Evolutionary conservation across 495 filamentous ascomycete genomes (phyloP), one percentile per base, ranked within the genome.

Genomic region (Cairneyella variabilis): DNA sequence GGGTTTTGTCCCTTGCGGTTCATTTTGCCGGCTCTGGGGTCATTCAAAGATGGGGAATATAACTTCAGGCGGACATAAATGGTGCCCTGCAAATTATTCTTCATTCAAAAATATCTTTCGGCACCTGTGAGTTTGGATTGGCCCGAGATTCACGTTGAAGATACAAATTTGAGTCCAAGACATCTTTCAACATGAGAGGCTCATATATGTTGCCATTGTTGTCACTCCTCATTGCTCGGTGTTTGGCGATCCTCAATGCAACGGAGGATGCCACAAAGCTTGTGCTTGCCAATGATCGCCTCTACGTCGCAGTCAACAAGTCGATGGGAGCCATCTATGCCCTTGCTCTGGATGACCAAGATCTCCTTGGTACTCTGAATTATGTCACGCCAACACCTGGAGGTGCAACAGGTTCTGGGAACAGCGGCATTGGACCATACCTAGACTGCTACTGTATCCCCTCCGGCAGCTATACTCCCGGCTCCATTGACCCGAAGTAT

Each of bases 391-490:
- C 52, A 2, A 55, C 52, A 11, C 52, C 52, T 25, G 52, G 52
- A 6, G 74, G 77, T 14, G 56, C 69, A 1, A 60, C 67, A 10
- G 52, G 52, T 2, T 71, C 66, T 4, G 73, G 76, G 1, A 73
- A 66, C 5, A 69, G 62, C 4, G 76, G 78, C 6, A 68, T 75
- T 39, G 76, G 76, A 0, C 71, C 76, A 1, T 80, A 82, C 51
- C 71, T 82, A 14, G 79, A 82, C 55, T 82, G 79, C 58, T 81
- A 80, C 56, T 83, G 77, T 55, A 73, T 71, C 3, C 78, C 76
- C 0, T 76, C 74, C 0, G 78, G 79, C 1, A 69, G 68, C 49
- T 81, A 78, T 54, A 77, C 78, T 0, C 69, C 76, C 1, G 76
- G 77, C 0, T 64, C 70, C n/a, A 76, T 70, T 6, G 67, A 62